Percentiles rank a stretch among this genome's conserved stretches.
Conservation (phyloP, 345 rosid genomes). For the Barbarea vulgaris region DNA sequence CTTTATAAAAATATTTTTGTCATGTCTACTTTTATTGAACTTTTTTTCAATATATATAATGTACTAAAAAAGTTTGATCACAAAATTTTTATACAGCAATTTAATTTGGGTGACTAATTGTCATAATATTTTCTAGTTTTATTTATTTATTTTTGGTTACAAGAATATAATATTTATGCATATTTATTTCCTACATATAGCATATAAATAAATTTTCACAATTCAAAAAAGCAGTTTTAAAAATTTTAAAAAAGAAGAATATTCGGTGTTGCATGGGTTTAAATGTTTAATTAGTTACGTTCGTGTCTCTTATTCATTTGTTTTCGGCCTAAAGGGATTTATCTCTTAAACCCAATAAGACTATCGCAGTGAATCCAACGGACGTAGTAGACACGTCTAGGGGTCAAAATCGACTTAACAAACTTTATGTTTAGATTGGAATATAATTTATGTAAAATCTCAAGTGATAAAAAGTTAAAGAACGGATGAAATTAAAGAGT, state of each 20-base stretch:
- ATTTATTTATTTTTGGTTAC: neutral
- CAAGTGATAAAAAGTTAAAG: slow-evolving; percentile 18
- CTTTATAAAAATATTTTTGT: neutral
- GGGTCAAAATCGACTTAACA: slow-evolving; percentile 5
- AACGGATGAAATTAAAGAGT: slow-evolving; percentile 24
- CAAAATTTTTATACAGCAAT: neutral
- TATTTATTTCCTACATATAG: neutral
- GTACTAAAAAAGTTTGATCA: neutral
- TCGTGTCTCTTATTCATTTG: slow-evolving; percentile 20
- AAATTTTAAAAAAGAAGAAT: neutral
- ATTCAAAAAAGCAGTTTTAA: neutral
- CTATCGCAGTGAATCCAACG: neutral
- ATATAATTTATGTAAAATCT: slow-evolving; percentile 3
- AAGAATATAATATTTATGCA: neutral
- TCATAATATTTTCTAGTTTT: neutral
- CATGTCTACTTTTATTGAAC: neutral
- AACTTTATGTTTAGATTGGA: neutral
- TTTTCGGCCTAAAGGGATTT: slow-evolving; percentile 8
- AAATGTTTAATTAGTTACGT: too few species aligned
- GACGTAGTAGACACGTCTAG: neutral
- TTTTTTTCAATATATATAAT: neutral
- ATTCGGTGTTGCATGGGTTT: slow-evolving; percentile 27
- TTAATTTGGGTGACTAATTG: neutral
- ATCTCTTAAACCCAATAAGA: neutral
- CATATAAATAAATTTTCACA: neutral